Percentiles rank a stretch among this genome's conserved stretches.
phyloP scores from a whole-genome alignment of 2,329 filamentous ascomycete species.

The Diaporthe sp. region DNA sequence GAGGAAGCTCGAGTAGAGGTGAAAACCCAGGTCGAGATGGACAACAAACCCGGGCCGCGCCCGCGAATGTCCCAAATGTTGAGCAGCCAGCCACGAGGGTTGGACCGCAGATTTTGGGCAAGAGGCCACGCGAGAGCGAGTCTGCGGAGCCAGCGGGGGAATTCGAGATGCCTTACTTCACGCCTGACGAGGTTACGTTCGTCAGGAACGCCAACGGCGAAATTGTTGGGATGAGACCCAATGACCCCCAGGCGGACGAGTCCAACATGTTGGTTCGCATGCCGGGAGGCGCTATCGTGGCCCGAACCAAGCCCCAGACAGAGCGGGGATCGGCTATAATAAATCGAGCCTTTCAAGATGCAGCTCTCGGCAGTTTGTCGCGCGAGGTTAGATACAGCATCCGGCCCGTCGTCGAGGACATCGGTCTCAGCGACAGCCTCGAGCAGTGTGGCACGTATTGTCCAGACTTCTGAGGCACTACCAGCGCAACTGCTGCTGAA shows the following conservation, averaged over 20 bases:
- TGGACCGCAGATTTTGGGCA: background rate
- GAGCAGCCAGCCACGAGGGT: background rate
- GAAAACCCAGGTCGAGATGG: background rate
- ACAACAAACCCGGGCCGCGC: background rate
- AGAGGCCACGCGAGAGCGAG: background rate
- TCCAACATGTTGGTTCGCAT: background rate
- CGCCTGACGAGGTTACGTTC: background rate
- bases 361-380: too few relatives aligned
- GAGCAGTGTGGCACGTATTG: too few relatives aligned
- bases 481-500: too few relatives aligned
- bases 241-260: background rate
- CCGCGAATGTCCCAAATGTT: background rate
- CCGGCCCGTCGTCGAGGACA: too few relatives aligned
- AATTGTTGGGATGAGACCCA: background rate
- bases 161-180: background rate
- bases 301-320: fast-evolving
- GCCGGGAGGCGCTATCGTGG: too few relatives aligned
- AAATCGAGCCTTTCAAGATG: too few relatives aligned
- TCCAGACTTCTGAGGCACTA: too few relatives aligned
- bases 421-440: too few relatives aligned
- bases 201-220: background rate
- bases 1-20: background rate
- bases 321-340: too few relatives aligned
- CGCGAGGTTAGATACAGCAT: too few relatives aligned
- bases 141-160: background rate